phyloP scores from a whole-genome alignment of 495 filamentous ascomycete species.

The Pyrenula aspistea region DNA sequence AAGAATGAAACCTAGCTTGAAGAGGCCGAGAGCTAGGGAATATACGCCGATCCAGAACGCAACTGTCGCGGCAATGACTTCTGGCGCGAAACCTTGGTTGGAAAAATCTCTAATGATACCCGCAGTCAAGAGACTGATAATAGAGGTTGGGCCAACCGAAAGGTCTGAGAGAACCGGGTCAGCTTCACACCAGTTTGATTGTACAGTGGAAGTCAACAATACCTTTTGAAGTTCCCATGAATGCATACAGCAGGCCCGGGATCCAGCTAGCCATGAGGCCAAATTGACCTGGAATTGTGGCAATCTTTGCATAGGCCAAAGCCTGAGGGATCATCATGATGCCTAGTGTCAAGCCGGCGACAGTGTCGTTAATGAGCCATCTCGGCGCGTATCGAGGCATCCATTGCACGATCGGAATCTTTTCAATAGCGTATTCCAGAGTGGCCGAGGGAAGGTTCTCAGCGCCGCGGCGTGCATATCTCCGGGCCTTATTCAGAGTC shows the following conservation, averaged over 20 bases:
- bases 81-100: slow-evolving; percentile 20
- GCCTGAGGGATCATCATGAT: slow-evolving; percentile 39
- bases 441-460: not conserved
- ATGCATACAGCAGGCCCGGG: slow-evolving; percentile 32
- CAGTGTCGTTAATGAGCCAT: slow-evolving; percentile 36
- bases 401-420: slow-evolving; percentile 41
- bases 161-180: slow-evolving; percentile 18
- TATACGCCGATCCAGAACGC: slow-evolving; percentile 40
- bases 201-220: not conserved
- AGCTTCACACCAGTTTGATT: not conserved
- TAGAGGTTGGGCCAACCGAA: slow-evolving; percentile 37
- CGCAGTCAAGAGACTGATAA: slow-evolving; percentile 36
- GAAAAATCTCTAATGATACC: slow-evolving; percentile 30
- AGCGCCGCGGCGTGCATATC: not conserved
- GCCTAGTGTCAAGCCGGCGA: slow-evolving; percentile 37
- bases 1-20: slow-evolving; percentile 39
- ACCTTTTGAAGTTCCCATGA: slow-evolving; percentile 47
- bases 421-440: slow-evolving; percentile 30
- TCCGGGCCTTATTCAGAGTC: not conserved
- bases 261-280: slow-evolving; percentile 42
- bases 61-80: slow-evolving; percentile 33
- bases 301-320: slow-evolving; percentile 38
- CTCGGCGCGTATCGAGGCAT: slow-evolving; percentile 30
- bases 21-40: slow-evolving; percentile 31
- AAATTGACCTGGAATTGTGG: slow-evolving; percentile 37